Conservation (phyloP, 2,329 filamentous ascomycete species). For the Xylariaceae sp. region DNA sequence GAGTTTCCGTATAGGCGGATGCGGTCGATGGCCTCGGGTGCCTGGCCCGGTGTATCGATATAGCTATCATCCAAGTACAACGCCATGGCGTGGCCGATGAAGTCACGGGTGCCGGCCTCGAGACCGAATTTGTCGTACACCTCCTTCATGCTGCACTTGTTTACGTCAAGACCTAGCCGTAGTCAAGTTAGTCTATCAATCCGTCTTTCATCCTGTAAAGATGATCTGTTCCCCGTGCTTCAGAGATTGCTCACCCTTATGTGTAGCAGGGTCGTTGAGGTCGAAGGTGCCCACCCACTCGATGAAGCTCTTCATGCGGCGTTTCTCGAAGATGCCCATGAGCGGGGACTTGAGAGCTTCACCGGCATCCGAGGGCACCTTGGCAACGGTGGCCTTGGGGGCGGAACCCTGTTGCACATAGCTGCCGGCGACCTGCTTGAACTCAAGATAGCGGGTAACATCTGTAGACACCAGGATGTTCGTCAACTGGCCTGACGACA, state of each 20-base stretch:
- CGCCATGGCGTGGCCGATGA: constrained; percentile 98
- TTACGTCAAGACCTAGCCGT: constrained; percentile 78
- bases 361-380: constrained; percentile 90
- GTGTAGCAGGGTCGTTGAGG: constrained; percentile 78
- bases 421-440: constrained; percentile 94
- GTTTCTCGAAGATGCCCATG: constrained; percentile 98
- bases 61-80: constrained; percentile 92
- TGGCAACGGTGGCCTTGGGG: constrained; percentile 89
- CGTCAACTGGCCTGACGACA: constrained; percentile 97
- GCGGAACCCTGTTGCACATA: constrained; percentile 89
- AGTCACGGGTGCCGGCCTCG: constrained; percentile 87
- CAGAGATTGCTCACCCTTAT: constrained; percentile 74
- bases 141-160: constrained; percentile 89
- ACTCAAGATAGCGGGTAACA: constrained; percentile 86
- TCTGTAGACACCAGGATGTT: constrained; percentile 98
- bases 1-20: constrained; percentile 98
- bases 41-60: constrained; percentile 73
- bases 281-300: constrained; percentile 94
- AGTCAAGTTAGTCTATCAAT: constrained; percentile 9
- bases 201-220: neutral
- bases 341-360: constrained; percentile 92
- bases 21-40: constrained; percentile 86
- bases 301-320: constrained; percentile 93
- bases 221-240: neutral
- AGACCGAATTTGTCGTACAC: constrained; percentile 98